Conservation (phyloP, 805 yeast species). For the Hanseniaspora nectarophila region DNA sequence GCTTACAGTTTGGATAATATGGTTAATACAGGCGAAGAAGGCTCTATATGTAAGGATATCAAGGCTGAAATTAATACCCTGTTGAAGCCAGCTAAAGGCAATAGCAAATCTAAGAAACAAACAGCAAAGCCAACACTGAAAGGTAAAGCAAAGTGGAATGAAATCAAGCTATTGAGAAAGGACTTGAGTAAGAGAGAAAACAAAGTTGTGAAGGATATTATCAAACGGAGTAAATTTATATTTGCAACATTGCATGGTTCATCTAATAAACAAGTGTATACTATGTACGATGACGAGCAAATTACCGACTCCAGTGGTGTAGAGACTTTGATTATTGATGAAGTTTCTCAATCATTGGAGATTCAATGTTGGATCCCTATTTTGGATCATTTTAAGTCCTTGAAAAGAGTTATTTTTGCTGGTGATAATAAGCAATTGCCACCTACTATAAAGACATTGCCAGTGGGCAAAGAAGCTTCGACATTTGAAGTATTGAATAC, state of each 20-base stretch:
- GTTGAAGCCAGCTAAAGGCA: constrained; percentile 22
- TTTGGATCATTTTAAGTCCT: constrained; percentile 44
- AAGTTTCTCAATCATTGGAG: constrained; percentile 85
- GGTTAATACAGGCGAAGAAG: constrained; percentile 46
- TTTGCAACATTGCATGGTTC: constrained; percentile 83
- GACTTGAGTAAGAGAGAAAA: constrained; percentile 60
- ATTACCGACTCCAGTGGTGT: constrained; percentile 28
- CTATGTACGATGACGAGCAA: constrained; percentile 34
- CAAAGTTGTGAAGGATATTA: constrained; percentile 46
- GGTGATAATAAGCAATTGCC: constrained; percentile 91
- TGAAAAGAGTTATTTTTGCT: constrained; percentile 57
- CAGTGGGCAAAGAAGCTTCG: no score
- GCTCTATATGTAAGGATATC: constrained; percentile 54
- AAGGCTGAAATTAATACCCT: constrained; percentile 56
- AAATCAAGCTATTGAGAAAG: constrained; percentile 54
- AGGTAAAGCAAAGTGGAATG: constrained; percentile 53
- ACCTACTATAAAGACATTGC: constrained; percentile 61
- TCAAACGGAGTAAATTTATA: constrained; percentile 54
- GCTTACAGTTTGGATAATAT: constrained; percentile 68
- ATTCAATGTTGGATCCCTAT: constrained; percentile 96
- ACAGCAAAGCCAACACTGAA: constrained; percentile 55
- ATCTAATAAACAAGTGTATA: constrained; percentile 56
- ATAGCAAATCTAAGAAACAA: constrained; percentile 32
- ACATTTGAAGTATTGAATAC: constrained; percentile 25
- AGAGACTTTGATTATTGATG: constrained; percentile 81